Conservation (phyloP, 139 green algal species). For the Coelastrella sp. region DNA sequence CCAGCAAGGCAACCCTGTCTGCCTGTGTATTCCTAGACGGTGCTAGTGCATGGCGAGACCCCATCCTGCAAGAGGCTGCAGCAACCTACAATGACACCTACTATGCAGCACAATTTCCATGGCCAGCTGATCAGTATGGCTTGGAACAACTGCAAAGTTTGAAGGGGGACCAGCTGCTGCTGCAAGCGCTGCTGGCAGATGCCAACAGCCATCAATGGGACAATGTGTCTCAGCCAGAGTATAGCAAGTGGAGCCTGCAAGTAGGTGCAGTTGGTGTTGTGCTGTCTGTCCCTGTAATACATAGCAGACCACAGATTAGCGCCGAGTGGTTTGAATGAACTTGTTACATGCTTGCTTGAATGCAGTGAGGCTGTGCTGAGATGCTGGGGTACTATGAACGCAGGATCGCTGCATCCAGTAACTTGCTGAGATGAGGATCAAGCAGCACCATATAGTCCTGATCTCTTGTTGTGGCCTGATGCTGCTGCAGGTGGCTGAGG, state of each 20-base stretch:
- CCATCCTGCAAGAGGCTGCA: background rate
- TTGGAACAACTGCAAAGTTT: slow-evolving; percentile 33
- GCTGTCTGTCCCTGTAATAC: background rate
- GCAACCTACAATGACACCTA: slow-evolving; percentile 50
- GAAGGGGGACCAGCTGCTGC: slow-evolving; percentile 15
- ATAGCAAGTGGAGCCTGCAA: slow-evolving; percentile 28
- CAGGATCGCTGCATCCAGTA: no score
- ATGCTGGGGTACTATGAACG: no score
- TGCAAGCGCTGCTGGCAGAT: slow-evolving; percentile 7
- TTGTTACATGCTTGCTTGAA: background rate
- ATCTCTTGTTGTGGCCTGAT: background rate
- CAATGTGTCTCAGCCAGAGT: background rate
- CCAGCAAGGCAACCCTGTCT: background rate
- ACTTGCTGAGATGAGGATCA: background rate
- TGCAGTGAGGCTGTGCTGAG: background rate
- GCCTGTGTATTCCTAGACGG: slow-evolving; percentile 43
- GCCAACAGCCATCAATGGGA: slow-evolving; percentile 23
- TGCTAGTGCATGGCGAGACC: slow-evolving; percentile 33
- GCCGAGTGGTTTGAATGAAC: no score
- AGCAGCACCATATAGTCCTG: background rate
- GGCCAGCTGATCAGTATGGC: background rate
- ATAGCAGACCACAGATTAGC: background rate
- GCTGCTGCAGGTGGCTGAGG: background rate
- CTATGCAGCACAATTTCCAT: slow-evolving; percentile 50
- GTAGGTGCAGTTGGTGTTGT: background rate